Evolutionary conservation across 306 rosid species (phyloP).

Genomic region (Nissolia schottii): DNA sequence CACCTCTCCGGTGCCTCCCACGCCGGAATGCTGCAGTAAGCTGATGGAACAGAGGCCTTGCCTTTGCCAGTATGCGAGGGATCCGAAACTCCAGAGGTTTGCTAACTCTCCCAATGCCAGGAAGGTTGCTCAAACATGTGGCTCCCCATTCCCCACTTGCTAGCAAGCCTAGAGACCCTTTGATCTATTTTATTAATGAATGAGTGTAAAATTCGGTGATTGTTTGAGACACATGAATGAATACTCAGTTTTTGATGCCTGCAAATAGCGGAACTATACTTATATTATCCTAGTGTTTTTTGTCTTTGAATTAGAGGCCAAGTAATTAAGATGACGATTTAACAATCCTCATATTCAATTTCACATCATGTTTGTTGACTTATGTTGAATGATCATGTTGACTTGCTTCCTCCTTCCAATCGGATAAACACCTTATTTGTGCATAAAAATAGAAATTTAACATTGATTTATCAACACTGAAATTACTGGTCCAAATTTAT

Average conservation of each 20-base stretch:
- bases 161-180: no score
- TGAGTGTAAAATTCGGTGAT: no score
- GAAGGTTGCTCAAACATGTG: conserved; percentile 43
- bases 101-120: conserved; percentile 57
- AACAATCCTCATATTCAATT: neutral
- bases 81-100: conserved; percentile 49
- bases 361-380: neutral
- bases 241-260: no score
- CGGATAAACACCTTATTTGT: no score
- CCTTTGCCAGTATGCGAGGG: conserved; percentile 51
- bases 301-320: neutral
- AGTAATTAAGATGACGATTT: neutral
- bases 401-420: no score
- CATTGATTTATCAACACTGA: neutral
- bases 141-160: conserved; percentile 46
- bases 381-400: no score
- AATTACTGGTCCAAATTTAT: neutral
- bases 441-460: neutral
- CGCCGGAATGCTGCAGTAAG: conserved; percentile 42
- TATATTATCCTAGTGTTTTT: neutral
- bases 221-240: no score
- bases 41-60: conserved; percentile 53
- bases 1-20: conserved; percentile 31
- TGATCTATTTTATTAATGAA: no score
- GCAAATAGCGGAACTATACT: no score